Base-by-base conservation (phyloP, 2,329 filamentous ascomycete species). In the Hymenoscyphus albidus region DNA sequence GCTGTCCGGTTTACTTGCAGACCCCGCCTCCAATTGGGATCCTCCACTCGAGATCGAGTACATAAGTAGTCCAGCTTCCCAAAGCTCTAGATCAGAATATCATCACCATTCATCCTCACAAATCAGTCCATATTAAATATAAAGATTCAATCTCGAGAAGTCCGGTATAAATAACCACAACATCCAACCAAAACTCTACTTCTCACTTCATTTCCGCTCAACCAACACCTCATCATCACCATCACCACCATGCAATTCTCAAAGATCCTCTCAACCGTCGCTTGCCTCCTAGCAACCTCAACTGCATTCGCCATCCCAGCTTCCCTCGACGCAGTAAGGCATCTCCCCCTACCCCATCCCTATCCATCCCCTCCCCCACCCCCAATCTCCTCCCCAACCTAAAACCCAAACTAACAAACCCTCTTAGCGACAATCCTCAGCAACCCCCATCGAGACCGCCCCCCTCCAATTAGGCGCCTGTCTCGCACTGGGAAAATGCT, bases 401-500 rank as follows among this genome's bases (percentile, higher is more conserved):
- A 18, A 9, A 51, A 18, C 16, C 10, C 44, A 51, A 51, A 5
- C 44, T 51, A 51, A 51, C 44, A 35, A 48, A 48, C 16, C 14
- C 44, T 18, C 44, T n/a, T 44, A 66, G 62, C 56, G 62, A 7
- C 62, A 66, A 64, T 63, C 61, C 31, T 32, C 55, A n/a, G 58
- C 31, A 5, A 18, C 44, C n/a, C 54, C 60, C 13, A 63, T 68
- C 32, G 58, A 68, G 18, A 68, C 64, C 13, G 38, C 62, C 12
- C 51, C 62, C 7, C 64, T 62, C 18, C 48, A 58, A 39, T 31
- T 69, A 4, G 65, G 67, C 32, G 62, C 67, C 38, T 67, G 67
- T 16, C 59, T 67, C 31, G 54, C 67, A 35, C 42, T 69, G 1
- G 67, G 65, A n/a, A n/a, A 10, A 4, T 64, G 62, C 48, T 64